Percentiles rank a stretch among this genome's conserved stretches.
phyloP scores from a whole-genome alignment of 495 filamentous ascomycete genomes.

The Hyaloscypha variabilis region DNA sequence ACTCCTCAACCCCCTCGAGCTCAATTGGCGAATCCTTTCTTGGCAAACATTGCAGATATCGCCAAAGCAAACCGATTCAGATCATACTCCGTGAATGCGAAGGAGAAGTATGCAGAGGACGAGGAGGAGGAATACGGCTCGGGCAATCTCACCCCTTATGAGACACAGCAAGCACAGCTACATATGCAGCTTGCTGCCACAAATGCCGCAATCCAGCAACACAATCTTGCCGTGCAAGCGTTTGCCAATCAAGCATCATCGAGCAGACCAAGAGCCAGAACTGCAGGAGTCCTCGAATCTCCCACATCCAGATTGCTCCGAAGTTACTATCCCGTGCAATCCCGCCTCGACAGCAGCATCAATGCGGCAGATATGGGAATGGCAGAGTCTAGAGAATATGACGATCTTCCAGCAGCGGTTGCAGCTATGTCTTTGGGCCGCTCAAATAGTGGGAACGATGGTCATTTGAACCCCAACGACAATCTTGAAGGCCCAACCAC shows the following conservation, averaged over 20 bases:
- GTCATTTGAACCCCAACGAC: conserved; percentile 64
- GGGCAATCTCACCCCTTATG: conserved; percentile 71
- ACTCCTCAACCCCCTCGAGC: conserved; percentile 83
- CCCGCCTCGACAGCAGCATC: conserved; percentile 82
- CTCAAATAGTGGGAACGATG: conserved; percentile 60
- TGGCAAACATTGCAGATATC: conserved; percentile 76
- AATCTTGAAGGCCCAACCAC: conserved; percentile 89
- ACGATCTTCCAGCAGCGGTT: conserved; percentile 72
- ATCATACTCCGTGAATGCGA: conserved; percentile 98
- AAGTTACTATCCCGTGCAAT: conserved; percentile 78
- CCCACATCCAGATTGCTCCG: conserved; percentile 73
- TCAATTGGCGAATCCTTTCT: conserved; percentile 69
- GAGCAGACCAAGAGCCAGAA: conserved; percentile 80
- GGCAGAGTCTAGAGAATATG: conserved; percentile 73
- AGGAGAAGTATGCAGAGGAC: conserved; percentile 94
- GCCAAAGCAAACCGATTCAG: conserved; percentile 85
- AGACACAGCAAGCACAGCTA: conserved; percentile 66
- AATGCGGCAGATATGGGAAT: conserved; percentile 77
- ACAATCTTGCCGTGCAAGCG: conserved; percentile 91
- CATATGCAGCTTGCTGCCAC: conserved; percentile 70
- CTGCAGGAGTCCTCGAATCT: conserved; percentile 87
- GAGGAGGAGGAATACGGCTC: conserved; percentile 87
- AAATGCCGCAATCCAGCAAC: conserved; percentile 87
- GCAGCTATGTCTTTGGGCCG: conserved; percentile 75
- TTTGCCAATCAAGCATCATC: conserved; percentile 81